Percentiles rank a stretch among this genome's conserved stretches.
Evolutionary conservation across 306 rosid species (phyloP).

Genomic region (Luffa acutangula): DNA sequence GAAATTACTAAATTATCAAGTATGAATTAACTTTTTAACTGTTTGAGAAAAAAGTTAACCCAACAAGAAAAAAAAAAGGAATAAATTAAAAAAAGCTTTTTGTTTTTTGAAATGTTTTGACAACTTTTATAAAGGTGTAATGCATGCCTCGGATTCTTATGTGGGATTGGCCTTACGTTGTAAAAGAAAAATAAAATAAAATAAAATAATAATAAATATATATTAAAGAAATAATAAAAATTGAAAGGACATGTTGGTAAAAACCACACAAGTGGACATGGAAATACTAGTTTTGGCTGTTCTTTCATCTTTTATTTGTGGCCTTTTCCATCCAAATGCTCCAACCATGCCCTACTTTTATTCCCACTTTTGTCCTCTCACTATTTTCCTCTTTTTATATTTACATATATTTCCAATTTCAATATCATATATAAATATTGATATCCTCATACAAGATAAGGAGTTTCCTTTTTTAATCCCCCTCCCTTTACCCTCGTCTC

Average conservation of each 20-base stretch:
- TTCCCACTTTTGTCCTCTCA: conserved; percentile 1
- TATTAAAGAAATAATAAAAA: not conserved
- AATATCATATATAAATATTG: not conserved
- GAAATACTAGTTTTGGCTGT: conserved; percentile 4
- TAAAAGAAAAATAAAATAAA: not conserved
- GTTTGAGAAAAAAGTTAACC: not conserved
- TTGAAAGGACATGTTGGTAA: not conserved
- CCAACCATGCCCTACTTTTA: not conserved
- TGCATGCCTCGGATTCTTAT: conserved; percentile 5
- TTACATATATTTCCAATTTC: not conserved
- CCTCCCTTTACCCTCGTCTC: not conserved
- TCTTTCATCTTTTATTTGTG: conserved; percentile 3
- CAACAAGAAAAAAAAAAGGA: not conserved
- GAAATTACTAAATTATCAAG: not conserved
- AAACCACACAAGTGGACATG: not conserved
- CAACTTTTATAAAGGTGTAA: not conserved
- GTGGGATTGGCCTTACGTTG: not conserved
- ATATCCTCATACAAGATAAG: not conserved
- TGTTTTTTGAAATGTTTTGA: not conserved
- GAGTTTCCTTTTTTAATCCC: not conserved
- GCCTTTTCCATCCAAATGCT: not conserved
- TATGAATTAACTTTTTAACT: not conserved
- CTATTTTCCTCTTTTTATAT: not conserved
- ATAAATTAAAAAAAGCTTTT: not conserved
- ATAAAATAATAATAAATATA: not conserved